Conservation (phyloP, 768 basidiomycete genomes). For the Mycena vitilis region DNA sequence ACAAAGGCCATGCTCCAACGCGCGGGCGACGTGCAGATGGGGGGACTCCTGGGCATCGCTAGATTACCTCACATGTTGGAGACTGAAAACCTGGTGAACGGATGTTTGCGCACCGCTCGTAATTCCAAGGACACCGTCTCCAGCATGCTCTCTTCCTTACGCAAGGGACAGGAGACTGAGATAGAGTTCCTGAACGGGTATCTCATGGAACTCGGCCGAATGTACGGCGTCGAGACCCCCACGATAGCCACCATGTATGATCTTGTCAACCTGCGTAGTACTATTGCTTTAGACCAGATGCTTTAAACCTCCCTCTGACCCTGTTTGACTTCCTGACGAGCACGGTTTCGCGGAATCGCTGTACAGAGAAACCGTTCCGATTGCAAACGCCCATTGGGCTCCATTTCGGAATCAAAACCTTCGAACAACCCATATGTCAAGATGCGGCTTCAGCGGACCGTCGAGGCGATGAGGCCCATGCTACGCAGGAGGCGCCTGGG, state of each 20-base stretch:
- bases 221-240: conserved; percentile 68
- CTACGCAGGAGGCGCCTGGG: neutral
- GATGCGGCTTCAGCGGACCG: conserved; percentile 2
- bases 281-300: conserved; percentile 66
- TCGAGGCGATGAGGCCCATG: neutral
- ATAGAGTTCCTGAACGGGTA: conserved; percentile 89
- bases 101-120: conserved; percentile 67
- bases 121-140: conserved; percentile 70
- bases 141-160: conserved; percentile 83
- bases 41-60: conserved; percentile 44
- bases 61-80: conserved; percentile 62
- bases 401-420: conserved; percentile 2
- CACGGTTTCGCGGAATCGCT: too few species aligned
- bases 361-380: too few species aligned
- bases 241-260: conserved; percentile 65
- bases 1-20: conserved; percentile 44
- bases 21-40: conserved; percentile 31
- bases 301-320: conserved; percentile 31
- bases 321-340: too few species aligned
- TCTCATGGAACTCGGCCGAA: conserved; percentile 69
- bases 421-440: neutral
- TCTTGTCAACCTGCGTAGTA: conserved; percentile 68
- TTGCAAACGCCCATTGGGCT: too few species aligned
- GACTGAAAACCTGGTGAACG: conserved; percentile 57
- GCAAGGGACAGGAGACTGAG: conserved; percentile 73